These are phyloP conservation scores for Arachis monticola DNA, from an alignment of 331 rosid species.

Conservation along the genomic window DNA sequence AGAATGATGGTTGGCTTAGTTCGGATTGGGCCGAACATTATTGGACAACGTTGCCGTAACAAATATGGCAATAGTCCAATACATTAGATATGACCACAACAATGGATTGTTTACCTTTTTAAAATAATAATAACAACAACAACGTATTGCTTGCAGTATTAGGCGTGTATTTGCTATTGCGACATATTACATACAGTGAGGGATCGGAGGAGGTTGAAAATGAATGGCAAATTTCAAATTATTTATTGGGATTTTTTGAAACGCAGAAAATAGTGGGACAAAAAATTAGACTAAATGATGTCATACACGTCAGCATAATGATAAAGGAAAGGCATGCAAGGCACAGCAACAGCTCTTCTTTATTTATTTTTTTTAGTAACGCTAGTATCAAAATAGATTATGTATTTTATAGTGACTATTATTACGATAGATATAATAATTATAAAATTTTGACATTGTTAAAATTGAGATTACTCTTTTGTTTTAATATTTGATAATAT, in stretches of 20 bases:
- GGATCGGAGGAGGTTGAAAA: neutral
- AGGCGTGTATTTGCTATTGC: neutral
- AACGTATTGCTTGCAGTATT: neutral
- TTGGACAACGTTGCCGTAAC: too few species aligned
- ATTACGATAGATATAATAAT: too few species aligned
- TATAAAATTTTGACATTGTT: too few species aligned
- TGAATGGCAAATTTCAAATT: neutral
- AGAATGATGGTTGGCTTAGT: too few species aligned
- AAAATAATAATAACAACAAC: too few species aligned
- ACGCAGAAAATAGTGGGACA: neutral
- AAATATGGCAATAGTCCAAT: too few species aligned
- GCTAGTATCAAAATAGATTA: too few species aligned
- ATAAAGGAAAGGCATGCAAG: neutral
- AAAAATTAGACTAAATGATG: neutral
- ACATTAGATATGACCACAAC: neutral
- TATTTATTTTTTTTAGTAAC: neutral
- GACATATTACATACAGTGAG: neutral
- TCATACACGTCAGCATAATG: neutral
- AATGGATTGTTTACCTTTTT: neutral
- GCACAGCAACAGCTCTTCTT: neutral
- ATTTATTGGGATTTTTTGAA: neutral
- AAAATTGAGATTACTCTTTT: too few species aligned
- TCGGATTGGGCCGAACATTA: too few species aligned
- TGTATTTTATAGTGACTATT: too few species aligned
- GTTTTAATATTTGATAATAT: too few species aligned